Conservation (phyloP, 2,329 filamentous ascomycete species). For the Metarhizium guizhouense region DNA sequence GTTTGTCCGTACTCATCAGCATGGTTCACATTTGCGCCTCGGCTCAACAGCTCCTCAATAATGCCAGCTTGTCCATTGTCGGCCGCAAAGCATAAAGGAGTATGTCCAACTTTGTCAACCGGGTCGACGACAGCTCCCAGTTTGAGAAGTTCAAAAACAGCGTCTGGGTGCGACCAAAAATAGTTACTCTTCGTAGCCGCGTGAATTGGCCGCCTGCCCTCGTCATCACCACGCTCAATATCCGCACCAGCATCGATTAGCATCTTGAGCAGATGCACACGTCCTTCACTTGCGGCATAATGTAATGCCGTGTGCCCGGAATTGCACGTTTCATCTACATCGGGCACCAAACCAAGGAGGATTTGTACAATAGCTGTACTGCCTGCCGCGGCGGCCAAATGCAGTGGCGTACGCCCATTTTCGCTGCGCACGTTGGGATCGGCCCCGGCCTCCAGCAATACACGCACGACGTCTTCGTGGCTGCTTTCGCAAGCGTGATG, state of each 20-base stretch:
- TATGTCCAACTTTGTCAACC: no score
- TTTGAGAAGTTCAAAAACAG: no score
- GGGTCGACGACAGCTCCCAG: no score
- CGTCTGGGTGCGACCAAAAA: no score
- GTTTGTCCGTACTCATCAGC: no score
- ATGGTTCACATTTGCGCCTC: no score
- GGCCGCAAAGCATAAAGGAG: no score
- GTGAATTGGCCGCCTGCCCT: no score
- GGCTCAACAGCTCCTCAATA: no score
- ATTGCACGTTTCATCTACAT: background rate
- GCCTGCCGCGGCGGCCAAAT: background rate
- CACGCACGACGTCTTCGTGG: background rate
- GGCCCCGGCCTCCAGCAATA: background rate
- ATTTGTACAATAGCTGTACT: background rate
- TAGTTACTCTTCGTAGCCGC: no score
- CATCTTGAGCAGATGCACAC: background rate
- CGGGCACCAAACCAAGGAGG: background rate
- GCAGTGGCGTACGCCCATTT: background rate
- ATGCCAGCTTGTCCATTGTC: no score
- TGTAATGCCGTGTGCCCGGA: background rate
- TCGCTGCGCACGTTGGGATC: background rate
- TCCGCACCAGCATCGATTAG: background rate
- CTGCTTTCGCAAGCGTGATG: background rate
- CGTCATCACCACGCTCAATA: background rate
- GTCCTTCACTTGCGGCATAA: background rate